Evolutionary conservation across 495 filamentous ascomycete genomes (phyloP), one percentile per base, ranked within the genome.

Genomic region (Penicillium angulare): DNA sequence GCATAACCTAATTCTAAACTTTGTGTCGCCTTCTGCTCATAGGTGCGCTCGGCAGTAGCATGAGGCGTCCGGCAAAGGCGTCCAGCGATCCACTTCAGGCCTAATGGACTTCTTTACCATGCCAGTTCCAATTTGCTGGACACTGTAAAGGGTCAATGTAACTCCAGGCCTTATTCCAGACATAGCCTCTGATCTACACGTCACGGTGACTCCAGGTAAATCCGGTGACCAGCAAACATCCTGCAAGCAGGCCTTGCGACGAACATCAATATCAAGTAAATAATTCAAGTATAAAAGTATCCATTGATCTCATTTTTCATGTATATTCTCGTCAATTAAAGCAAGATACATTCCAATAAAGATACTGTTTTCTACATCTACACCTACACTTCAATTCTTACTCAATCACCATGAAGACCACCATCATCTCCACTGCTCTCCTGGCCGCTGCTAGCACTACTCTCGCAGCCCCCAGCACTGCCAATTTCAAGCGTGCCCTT

Each of bases 341-440:
- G n/a, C n/a, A n/a, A n/a, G n/a, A n/a, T n/a, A n/a, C n/a, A n/a
- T n/a, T n/a, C n/a, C n/a, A n/a, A n/a, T n/a, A n/a, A n/a, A n/a
- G n/a, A n/a, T n/a, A n/a, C n/a, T n/a, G n/a, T n/a, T n/a, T n/a
- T n/a, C n/a, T n/a, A n/a, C n/a, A n/a, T n/a, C n/a, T n/a, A n/a
- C n/a, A n/a, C n/a, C n/a, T n/a, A n/a, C n/a, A n/a, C n/a, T n/a
- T 12, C 41, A 46, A 50, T 16, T 12, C 13, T 6, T 9, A 21
- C 24, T 36, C 29, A 18, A 41, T 5, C 21, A 40, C 5, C 15
- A 62, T 62, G 59, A 59, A 59, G 55, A 22, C 38, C 41, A 13
- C 22, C 18, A 32, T 49, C 7, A 42, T 61, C 13, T 29, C 35
- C 22, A 46, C 59, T 34, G n/a, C 45, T 26, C 16, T 53, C 33